These are phyloP conservation scores for Trichoderma aggressivum DNA, from an alignment of 2,329 filamentous ascomycete genomes.

Conservation along the genomic window DNA sequence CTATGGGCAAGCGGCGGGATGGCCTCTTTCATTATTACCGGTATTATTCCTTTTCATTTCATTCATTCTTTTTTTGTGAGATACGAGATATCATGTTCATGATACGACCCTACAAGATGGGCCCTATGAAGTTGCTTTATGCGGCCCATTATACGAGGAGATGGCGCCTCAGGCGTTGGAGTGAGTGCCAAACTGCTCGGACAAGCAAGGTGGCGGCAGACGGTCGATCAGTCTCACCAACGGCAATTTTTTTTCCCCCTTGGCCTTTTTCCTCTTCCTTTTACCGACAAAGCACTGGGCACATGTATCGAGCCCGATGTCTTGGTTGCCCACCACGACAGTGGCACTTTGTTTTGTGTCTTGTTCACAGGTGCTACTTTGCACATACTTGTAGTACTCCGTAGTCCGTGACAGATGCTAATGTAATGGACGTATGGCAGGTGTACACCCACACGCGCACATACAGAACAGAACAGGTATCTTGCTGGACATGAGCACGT, in stretches of 20 bases:
- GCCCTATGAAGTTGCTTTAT: background rate
- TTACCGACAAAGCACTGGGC: background rate
- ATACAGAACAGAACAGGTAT: background rate
- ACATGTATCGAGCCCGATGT: background rate
- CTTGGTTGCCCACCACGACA: constrained; percentile 4
- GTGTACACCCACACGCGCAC: background rate
- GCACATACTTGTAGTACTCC: background rate
- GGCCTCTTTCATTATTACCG: background rate
- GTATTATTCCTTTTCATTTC: background rate
- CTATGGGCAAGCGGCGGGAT: background rate
- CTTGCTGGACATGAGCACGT: background rate
- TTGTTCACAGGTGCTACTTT: background rate
- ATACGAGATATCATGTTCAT: background rate
- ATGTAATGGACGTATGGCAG: background rate
- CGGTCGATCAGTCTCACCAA: background rate
- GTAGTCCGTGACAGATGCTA: background rate
- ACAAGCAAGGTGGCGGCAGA: background rate
- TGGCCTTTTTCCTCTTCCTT: background rate
- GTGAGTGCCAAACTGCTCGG: background rate
- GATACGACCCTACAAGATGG: background rate
- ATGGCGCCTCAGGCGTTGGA: background rate
- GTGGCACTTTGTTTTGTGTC: background rate
- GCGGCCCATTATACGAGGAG: constrained; percentile 2
- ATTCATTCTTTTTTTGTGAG: background rate
- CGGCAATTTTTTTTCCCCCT: background rate